Percentiles rank a stretch among this genome's conserved stretches.
Conservation (phyloP, 164 flowering plant genomes). For the Hamamelis virginiana region DNA sequence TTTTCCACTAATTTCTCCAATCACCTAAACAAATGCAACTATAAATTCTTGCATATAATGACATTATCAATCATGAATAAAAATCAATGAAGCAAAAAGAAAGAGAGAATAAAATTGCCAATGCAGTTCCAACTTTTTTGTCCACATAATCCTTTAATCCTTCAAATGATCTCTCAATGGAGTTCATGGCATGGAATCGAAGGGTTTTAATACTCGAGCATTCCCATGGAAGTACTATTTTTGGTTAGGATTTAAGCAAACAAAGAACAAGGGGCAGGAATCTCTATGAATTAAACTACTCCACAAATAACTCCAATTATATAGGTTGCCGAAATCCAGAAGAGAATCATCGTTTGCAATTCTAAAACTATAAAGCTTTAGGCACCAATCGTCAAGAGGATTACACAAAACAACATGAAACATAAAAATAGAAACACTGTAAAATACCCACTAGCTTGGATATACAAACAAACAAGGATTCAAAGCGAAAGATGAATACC, state of each 20-base stretch:
- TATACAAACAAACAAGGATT: background rate
- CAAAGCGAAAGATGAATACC: conserved; percentile 36
- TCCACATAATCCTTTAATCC: background rate
- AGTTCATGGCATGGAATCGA: background rate
- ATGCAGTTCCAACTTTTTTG: background rate
- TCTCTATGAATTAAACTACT: background rate
- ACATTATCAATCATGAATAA: background rate
- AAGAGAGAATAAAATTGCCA: background rate
- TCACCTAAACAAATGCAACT: background rate
- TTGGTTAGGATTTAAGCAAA: background rate
- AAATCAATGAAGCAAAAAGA: background rate
- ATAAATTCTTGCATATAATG: background rate
- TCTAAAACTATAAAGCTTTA: background rate
- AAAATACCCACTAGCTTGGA: background rate
- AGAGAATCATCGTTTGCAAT: background rate
- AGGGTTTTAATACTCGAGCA: background rate
- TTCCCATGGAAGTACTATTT: background rate
- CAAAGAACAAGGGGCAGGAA: too few species aligned
- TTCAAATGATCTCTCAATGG: background rate
- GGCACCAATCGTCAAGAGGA: too few species aligned
- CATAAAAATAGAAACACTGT: background rate
- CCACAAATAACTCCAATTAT: background rate
- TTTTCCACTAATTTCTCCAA: background rate
- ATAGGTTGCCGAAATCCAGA: background rate
- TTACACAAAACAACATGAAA: background rate